Percentiles rank a stretch among this genome's conserved stretches.
Conservation (phyloP, 495 filamentous ascomycete species). For the Penicillium lividum region DNA sequence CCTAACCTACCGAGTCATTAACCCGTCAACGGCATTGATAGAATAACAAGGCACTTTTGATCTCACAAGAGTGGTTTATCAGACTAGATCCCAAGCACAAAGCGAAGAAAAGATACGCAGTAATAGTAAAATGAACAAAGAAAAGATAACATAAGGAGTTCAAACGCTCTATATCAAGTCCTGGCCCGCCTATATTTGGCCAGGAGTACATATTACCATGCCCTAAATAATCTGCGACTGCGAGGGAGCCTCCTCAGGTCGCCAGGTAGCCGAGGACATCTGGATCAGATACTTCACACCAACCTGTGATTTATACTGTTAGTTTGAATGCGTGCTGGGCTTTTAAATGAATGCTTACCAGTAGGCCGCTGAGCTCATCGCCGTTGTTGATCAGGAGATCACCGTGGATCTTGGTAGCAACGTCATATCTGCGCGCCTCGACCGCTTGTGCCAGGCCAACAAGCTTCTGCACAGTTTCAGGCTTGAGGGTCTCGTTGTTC, state of each 20-base stretch:
- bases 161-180: slow-evolving; percentile 18
- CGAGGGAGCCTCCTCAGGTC: slow-evolving; percentile 12
- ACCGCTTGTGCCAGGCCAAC: slow-evolving; percentile 66
- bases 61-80: slow-evolving; percentile 24
- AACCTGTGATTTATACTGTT: slow-evolving; percentile 52
- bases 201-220: slow-evolving; percentile 7
- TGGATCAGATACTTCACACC: slow-evolving; percentile 89
- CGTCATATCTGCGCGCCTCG: slow-evolving; percentile 69
- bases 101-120: slow-evolving; percentile 26
- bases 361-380: slow-evolving; percentile 90
- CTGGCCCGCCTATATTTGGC: slow-evolving; percentile 11
- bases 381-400: slow-evolving; percentile 80
- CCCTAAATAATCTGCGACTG: slow-evolving; percentile 4
- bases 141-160: slow-evolving; percentile 15
- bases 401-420: slow-evolving; percentile 73
- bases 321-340: background rate
- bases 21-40: background rate
- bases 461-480: slow-evolving; percentile 76
- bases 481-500: slow-evolving; percentile 88
- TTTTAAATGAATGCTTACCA: slow-evolving; percentile 62
- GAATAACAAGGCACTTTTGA: slow-evolving; percentile 15
- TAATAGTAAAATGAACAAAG: slow-evolving; percentile 32
- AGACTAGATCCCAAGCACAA: slow-evolving; percentile 15
- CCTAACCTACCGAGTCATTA: slow-evolving; percentile 1
- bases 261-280: slow-evolving; percentile 81